A percentile compares a stretch with the other conserved stretches of the same genome.
phyloP scores from a whole-genome alignment of 768 basidiomycete genomes.

The Harrya chromipes region DNA sequence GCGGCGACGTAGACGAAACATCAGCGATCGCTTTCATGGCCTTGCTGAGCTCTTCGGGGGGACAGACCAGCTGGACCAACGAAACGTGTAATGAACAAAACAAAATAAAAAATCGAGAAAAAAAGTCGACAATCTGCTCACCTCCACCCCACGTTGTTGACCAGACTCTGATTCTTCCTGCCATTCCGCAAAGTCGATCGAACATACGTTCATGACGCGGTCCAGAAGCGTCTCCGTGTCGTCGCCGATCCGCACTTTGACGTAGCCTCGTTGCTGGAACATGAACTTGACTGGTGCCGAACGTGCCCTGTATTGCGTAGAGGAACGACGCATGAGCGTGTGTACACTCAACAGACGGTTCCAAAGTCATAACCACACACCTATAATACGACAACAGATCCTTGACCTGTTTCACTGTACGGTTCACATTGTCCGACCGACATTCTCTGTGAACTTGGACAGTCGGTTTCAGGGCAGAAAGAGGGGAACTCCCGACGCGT shows the following conservation, averaged over 20 bases:
- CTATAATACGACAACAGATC: slow-evolving; percentile 47
- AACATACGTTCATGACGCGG: slow-evolving; percentile 37
- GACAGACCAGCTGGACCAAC: slow-evolving; percentile 42
- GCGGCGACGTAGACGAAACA: slow-evolving; percentile 23
- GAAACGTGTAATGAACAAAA: not conserved
- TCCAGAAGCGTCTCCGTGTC: slow-evolving; percentile 38
- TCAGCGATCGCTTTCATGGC: slow-evolving; percentile 35
- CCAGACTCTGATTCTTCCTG: slow-evolving; percentile 33
- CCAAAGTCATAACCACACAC: slow-evolving; percentile 32
- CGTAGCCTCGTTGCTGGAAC: slow-evolving; percentile 54
- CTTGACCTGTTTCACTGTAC: slow-evolving; percentile 56
- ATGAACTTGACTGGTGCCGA: slow-evolving; percentile 63
- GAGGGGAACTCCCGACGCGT: not conserved
- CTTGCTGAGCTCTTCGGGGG: slow-evolving; percentile 37
- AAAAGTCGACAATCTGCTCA: slow-evolving; percentile 11
- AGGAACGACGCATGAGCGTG: no score
- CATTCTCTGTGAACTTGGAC: slow-evolving; percentile 44
- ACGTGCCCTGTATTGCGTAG: slow-evolving; percentile 43
- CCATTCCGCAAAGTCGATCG: slow-evolving; percentile 45
- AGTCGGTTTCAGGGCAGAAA: slow-evolving; percentile 15
- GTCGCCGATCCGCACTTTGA: slow-evolving; percentile 42
- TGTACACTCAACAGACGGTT: no score
- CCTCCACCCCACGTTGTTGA: slow-evolving; percentile 34
- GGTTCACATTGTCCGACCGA: slow-evolving; percentile 60
- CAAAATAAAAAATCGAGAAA: no score